Conservation (phyloP, 192 early-diverging fungal genomes). For the Backusella circina region DNA sequence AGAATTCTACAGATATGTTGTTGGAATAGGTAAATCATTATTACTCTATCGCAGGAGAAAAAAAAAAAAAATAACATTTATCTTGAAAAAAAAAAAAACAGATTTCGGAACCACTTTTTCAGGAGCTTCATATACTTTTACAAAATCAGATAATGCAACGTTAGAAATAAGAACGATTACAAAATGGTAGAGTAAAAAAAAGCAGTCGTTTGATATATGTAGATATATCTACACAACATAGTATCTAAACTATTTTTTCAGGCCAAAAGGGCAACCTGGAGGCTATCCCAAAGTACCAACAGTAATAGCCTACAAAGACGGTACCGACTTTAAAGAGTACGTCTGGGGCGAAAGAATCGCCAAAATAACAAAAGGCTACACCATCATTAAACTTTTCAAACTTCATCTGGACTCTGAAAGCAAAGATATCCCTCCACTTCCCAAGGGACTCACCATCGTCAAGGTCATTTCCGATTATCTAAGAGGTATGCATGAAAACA, state of each 20-base stretch:
- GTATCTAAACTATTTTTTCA: background rate
- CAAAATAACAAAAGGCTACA: conserved; percentile 35
- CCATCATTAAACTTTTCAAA: conserved; percentile 42
- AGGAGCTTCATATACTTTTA: conserved; percentile 41
- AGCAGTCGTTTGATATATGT: background rate
- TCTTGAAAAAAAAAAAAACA: background rate
- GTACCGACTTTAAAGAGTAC: conserved; percentile 29
- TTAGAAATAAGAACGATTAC: conserved; percentile 36
- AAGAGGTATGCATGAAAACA: conserved; percentile 34
- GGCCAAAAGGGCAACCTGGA: background rate
- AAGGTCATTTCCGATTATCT: conserved; percentile 54
- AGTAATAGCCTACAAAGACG: conserved; percentile 30
- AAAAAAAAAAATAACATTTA: background rate
- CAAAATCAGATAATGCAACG: conserved; percentile 24
- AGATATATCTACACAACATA: background rate
- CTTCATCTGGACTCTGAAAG: conserved; percentile 44
- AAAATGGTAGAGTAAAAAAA: conserved; percentile 24
- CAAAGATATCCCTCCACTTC: conserved; percentile 34
- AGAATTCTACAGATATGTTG: conserved; percentile 18
- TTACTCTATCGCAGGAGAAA: background rate
- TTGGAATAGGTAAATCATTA: conserved; percentile 29
- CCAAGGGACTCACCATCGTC: conserved; percentile 40
- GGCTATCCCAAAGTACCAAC: conserved; percentile 33
- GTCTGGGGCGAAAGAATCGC: conserved; percentile 40
- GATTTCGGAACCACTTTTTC: conserved; percentile 42